Evolutionary conservation across 495 filamentous ascomycete species (phyloP).

Genomic region (Parathielavia hyrcaniae): DNA sequence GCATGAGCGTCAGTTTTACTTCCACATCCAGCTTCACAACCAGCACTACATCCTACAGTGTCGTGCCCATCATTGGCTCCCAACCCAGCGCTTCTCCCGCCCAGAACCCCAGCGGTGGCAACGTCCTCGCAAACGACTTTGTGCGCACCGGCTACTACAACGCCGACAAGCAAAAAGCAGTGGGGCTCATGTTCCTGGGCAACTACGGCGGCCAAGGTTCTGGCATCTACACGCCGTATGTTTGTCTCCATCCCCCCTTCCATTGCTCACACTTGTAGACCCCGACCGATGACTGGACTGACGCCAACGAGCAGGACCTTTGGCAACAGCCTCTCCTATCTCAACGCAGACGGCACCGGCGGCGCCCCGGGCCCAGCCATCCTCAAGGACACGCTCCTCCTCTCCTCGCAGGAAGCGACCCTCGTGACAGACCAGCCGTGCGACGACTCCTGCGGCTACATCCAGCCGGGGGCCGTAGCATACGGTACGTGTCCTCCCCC

Average conservation of each 20-base stretch:
- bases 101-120: not conserved
- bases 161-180: slow-evolving; percentile 38
- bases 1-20: not conserved
- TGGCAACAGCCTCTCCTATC: slow-evolving; percentile 59
- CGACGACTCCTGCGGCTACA: slow-evolving; percentile 51
- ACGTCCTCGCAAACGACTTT: slow-evolving; percentile 15
- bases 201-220: slow-evolving; percentile 56
- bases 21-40: not conserved
- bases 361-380: slow-evolving; percentile 46
- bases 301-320: slow-evolving; percentile 37
- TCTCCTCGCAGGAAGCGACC: slow-evolving; percentile 55
- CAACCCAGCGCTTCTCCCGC: not conserved
- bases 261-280: slow-evolving; percentile 41
- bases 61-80: not conserved
- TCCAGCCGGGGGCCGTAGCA: slow-evolving; percentile 51
- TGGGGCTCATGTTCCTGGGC: slow-evolving; percentile 61
- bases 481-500: slow-evolving; percentile 46
- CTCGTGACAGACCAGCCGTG: slow-evolving; percentile 56
- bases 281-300: too few species aligned
- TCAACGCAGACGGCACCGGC: slow-evolving; percentile 44
- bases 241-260: slow-evolving; percentile 18
- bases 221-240: slow-evolving; percentile 53
- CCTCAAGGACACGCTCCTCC: slow-evolving; percentile 45
- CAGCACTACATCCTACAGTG: not conserved
- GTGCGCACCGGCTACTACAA: slow-evolving; percentile 52